A percentile compares a stretch with the other conserved stretches of the same genome.
These are phyloP conservation scores for Syzygium oleosum DNA, from an alignment of 345 rosid genomes.

Conservation along the genomic window DNA sequence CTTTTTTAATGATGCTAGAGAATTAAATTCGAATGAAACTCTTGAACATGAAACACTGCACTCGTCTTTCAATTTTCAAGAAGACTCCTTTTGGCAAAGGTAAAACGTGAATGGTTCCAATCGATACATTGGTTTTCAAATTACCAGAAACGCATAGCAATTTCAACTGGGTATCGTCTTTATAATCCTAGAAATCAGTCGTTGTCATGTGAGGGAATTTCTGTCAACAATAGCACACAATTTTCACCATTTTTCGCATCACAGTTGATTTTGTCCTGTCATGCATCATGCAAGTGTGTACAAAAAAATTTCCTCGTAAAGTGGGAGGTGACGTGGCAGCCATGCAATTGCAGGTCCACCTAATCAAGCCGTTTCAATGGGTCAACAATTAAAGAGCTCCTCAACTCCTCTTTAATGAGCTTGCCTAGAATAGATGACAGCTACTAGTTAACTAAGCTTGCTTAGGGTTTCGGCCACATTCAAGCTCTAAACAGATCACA, in stretches of 20 bases:
- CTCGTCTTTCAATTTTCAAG: neutral
- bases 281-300: neutral
- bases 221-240: neutral
- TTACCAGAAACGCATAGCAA: neutral
- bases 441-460: neutral
- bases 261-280: neutral
- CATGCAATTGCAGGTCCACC: neutral
- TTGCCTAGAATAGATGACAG: neutral
- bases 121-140: neutral
- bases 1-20: neutral
- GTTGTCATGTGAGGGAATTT: neutral
- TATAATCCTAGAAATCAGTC: neutral
- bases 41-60: neutral
- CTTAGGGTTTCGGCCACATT: neutral
- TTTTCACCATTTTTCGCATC: neutral
- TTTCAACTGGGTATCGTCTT: neutral
- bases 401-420: neutral
- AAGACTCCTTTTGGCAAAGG: neutral
- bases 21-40: neutral
- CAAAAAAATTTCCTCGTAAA: neutral
- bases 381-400: neutral
- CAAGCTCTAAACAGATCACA: neutral
- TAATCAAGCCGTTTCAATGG: neutral
- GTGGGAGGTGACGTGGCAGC: neutral
- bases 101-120: neutral